A percentile compares a stretch with the other conserved stretches of the same genome.
phyloP scores from a whole-genome alignment of 345 rosid species.

The Acer yangbiense region DNA sequence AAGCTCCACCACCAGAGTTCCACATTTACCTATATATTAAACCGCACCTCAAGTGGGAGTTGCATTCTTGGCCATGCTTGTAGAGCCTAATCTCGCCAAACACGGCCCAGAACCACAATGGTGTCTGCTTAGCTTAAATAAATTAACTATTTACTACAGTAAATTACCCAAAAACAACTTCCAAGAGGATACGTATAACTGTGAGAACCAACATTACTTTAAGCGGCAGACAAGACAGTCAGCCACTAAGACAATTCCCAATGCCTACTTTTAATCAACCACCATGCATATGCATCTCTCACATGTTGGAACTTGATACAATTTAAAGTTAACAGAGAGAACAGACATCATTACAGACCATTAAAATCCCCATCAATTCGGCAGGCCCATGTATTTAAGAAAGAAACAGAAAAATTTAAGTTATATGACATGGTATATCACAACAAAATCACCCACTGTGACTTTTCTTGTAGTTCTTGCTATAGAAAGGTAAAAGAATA shows the following conservation, averaged over 20 bases:
- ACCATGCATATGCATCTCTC: conserved; percentile 11
- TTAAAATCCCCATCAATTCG: conserved; percentile 18
- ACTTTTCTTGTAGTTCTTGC: not conserved
- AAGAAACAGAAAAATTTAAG: not conserved
- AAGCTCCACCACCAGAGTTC: too few relatives aligned
- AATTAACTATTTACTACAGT: not conserved
- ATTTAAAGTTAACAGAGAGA: conserved; percentile 23
- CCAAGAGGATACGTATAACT: conserved; percentile 17
- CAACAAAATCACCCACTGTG: not conserved
- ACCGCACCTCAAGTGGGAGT: too few relatives aligned
- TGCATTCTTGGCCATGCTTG: too few relatives aligned
- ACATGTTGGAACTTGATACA: conserved; percentile 52
- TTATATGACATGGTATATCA: not conserved
- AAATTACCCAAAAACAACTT: conserved; percentile 22
- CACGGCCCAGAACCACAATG: too few relatives aligned
- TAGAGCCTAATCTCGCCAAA: too few relatives aligned
- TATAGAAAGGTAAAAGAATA: not conserved
- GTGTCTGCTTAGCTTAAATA: not conserved
- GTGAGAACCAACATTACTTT: conserved; percentile 9
- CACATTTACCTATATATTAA: too few relatives aligned
- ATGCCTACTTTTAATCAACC: conserved; percentile 16
- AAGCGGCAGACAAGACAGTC: conserved; percentile 16
- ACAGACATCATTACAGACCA: conserved; percentile 27
- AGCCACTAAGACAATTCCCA: conserved; percentile 32
- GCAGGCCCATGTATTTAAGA: conserved; percentile 13